These are phyloP conservation scores for Verbena officinalis DNA, from an alignment of 257 asterid species.

Conservation along the genomic window DNA sequence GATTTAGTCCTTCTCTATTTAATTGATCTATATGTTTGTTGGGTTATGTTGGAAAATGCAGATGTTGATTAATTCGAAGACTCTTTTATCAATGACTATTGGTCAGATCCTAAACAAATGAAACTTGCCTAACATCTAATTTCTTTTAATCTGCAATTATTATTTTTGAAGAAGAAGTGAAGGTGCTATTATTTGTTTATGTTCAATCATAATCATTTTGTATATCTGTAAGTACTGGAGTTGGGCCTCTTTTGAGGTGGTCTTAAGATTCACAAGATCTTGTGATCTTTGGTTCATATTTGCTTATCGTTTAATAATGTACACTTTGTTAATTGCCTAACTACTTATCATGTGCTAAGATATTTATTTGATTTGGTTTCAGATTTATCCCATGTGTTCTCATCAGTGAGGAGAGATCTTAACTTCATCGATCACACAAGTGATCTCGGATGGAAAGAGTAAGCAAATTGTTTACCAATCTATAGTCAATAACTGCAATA, in stretches of 20 bases:
- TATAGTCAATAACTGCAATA: constrained; percentile 1
- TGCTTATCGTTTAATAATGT: constrained; percentile 6
- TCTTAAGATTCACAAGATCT: neutral
- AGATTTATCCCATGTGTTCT: constrained; percentile 96
- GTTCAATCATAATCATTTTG: neutral
- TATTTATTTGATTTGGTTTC: constrained; percentile 34
- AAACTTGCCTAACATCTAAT: neutral
- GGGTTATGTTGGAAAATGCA: neutral
- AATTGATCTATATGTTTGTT: neutral
- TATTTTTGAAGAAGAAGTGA: no score
- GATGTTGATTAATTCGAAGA: neutral
- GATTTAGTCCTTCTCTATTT: neutral
- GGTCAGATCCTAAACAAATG: constrained; percentile 5
- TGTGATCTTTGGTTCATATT: neutral
- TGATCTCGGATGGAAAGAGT: constrained; percentile 99
- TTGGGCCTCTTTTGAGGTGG: constrained; percentile 3
- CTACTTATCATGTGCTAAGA: neutral
- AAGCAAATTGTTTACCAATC: constrained; percentile 56
- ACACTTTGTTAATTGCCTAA: constrained; percentile 14
- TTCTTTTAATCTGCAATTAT: constrained; percentile 7
- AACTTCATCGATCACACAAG: constrained; percentile 95
- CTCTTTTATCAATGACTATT: neutral
- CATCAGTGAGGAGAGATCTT: constrained; percentile 79
- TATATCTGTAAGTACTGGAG: constrained; percentile 6
- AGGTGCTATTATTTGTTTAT: neutral